Evolutionary conservation across 169 alveolate genomes (phyloP), one percentile per base, ranked within the genome.

Genomic region (Plasmodium cynomolgi): DNA sequence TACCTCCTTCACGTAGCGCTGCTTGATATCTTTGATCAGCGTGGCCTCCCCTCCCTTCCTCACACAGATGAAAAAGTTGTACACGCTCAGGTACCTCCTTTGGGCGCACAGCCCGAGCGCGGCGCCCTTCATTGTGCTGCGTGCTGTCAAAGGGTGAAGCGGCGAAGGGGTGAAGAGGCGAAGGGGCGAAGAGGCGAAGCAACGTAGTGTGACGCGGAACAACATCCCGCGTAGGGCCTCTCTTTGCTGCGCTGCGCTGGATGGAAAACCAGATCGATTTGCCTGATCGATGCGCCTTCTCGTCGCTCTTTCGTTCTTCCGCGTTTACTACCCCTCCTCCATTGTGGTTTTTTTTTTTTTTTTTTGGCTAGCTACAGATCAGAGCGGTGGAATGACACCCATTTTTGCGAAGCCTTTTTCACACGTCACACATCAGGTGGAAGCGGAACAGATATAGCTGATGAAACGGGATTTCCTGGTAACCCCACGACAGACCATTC

Each of bases 31-130:
- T 26, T 90, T 90, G n/a, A 62, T 79, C 50, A 90, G 73, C 9
- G 71, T 68, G 1, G 91, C 7, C 47, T 90, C 94, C 33, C 88
- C 94, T 4, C 94, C 94, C 72, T 90, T 90, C 72, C 94, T 20
- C 37, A 80, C 44, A 3, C 91, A 90, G 29, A 90, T 79, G 58
- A 90, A 90, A 80, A 90, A 90, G 74, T 90, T 90, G 41, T 58
- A 90, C 83, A n/a, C 72, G 44, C 94, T 58, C 11, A 90, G 37
- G 44, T 1, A 39, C 74, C 90, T 37, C 71, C 77, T 90, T 34
- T 80, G 82, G 17, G 58, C 13, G 6, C 72, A 37, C 71, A 90
- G 54, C 20, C 44, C 33, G 39, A 80, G 77, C 39, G 31, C 33
- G 9, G 34, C 20, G 31, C 56, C 41, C 37, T 26, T 79, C 94